These are phyloP conservation scores for Aspergillus aculeatinus DNA, from an alignment of 2,329 filamentous ascomycete genomes.

Conservation along the genomic window DNA sequence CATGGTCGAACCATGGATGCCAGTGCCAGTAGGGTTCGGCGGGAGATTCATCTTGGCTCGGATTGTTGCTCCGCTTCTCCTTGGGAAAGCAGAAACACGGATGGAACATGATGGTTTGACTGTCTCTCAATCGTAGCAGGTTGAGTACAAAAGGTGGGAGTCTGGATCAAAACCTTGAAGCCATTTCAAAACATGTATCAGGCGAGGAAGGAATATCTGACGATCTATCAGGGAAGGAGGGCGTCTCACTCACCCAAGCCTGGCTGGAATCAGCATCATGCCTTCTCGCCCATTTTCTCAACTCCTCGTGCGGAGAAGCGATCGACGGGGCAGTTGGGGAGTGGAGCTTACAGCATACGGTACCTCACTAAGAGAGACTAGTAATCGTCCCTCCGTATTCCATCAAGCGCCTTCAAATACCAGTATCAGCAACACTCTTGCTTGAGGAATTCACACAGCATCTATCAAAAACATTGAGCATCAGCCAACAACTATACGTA, in stretches of 20 bases:
- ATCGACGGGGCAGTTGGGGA: slow-evolving; percentile 7
- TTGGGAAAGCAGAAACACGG: neutral
- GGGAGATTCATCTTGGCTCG: slow-evolving; percentile 6
- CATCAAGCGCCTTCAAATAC: neutral
- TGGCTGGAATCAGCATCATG: neutral
- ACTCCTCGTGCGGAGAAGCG: slow-evolving; percentile 4
- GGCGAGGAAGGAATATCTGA: neutral
- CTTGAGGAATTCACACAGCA: neutral
- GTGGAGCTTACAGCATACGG: slow-evolving; percentile 7
- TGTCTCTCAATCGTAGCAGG: neutral
- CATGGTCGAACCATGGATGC: slow-evolving; percentile 16
- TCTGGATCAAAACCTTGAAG: no score
- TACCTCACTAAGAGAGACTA: neutral
- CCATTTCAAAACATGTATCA: neutral
- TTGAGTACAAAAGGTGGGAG: neutral
- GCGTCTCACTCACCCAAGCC: neutral
- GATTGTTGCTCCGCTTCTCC: neutral
- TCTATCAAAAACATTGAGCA: neutral
- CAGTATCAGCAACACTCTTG: neutral
- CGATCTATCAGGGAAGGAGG: neutral
- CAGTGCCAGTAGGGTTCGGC: slow-evolving; percentile 1
- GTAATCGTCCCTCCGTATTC: neutral
- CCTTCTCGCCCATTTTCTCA: neutral
- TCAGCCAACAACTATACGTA: neutral
- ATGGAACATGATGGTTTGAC: neutral